Percentiles rank a stretch among this genome's conserved stretches.
Evolutionary conservation across 345 rosid genomes (phyloP).

Genomic region (Syzygium grande): DNA sequence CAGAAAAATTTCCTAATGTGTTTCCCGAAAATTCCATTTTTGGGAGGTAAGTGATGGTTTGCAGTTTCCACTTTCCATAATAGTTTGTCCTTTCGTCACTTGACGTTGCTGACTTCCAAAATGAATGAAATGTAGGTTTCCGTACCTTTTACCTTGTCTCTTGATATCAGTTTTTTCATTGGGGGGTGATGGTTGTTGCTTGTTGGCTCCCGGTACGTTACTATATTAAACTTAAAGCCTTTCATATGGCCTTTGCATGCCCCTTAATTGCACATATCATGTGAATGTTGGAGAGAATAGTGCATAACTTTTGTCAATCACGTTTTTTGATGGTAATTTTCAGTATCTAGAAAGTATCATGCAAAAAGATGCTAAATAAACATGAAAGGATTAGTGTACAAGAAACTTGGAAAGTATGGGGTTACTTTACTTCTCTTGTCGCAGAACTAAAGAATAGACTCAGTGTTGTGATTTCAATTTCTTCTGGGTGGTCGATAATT

Average conservation of each 20-base stretch:
- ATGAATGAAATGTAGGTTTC: slow-evolving; percentile 41
- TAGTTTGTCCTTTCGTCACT: neutral
- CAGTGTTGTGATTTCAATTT: neutral
- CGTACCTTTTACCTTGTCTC: slow-evolving; percentile 74
- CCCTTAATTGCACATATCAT: neutral
- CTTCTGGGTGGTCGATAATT: neutral
- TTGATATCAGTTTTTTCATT: slow-evolving; percentile 51
- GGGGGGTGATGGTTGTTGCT: slow-evolving; percentile 31
- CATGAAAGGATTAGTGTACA: neutral
- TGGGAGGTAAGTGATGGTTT: slow-evolving; percentile 38
- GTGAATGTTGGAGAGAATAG: neutral
- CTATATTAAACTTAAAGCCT: neutral
- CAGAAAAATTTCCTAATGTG: slow-evolving; percentile 51
- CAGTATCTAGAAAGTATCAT: neutral
- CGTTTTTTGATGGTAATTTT: neutral
- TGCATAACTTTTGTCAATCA: neutral
- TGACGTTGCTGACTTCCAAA: slow-evolving; percentile 2
- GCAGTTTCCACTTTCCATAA: neutral
- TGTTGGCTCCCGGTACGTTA: slow-evolving; percentile 60
- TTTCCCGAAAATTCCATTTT: slow-evolving; percentile 45
- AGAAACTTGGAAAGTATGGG: neutral
- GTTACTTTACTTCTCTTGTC: neutral
- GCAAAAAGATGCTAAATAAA: neutral
- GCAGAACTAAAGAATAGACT: neutral
- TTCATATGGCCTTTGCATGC: neutral